Base-by-base conservation (phyloP, 257 asterid genomes). In the Scutellaria baicalensis region DNA sequence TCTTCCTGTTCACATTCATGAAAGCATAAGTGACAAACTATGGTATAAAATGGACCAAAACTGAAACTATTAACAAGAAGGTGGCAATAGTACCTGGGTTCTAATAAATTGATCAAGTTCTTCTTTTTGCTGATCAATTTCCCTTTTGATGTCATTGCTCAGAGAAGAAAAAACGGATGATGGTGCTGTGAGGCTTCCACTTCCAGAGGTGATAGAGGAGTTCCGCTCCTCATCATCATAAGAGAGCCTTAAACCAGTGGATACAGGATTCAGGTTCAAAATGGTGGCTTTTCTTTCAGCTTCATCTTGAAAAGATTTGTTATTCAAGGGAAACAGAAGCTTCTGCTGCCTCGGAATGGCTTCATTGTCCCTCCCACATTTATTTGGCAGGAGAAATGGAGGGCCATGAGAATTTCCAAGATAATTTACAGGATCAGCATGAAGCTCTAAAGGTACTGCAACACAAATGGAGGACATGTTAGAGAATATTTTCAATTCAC, bases 241-340 rank as follows among this genome's bases (percentile, higher is more conserved):
- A n/a, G 92, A 88, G 70, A 92, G 75, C 82, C 81, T 88, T 72
- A 92, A 89, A 66, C 98, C 98, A 57, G 96, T 89, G 10, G 96
- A 89, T 6, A 89, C 96, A 5, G 84, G 89, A 84, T 88, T 86
- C 62, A 78, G 89, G 79, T 73, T 64, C 72, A 80, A 76, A 75
- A 77, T 52, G 59, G 69, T 75, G 57, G 78, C 73, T 47, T 73
- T 76, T 72, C 71, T 75, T 49, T 87, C 92, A 20, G 79, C 54
- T 75, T 86, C 95, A 44, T 86, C 86, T 10, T 47, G 78, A 76
- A 75, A 76, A 12, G 79, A 43, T 44, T 75, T 79, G 57, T 73
- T 84, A 50, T 81, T 85, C 20, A 91, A 74, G 64, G 91, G 77
- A 70, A 84, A 80, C 6, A 78, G 89, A 73, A 83, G 81, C 49